Evolutionary conservation across 495 filamentous ascomycete species (phyloP).

Genomic region (Aspergillus haitiensis): DNA sequence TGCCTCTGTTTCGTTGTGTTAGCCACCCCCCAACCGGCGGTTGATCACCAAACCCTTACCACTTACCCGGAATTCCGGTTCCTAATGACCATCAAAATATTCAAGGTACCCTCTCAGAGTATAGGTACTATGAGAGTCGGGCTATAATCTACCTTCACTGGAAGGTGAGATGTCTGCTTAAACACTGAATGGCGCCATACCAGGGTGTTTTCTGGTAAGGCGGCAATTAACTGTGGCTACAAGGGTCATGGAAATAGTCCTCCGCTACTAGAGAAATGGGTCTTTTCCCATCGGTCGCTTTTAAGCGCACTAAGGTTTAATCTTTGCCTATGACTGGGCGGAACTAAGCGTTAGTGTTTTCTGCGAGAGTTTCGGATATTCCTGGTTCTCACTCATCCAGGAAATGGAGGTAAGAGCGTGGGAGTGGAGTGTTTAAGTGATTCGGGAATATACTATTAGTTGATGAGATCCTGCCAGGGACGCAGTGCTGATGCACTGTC

Average conservation of each 20-base stretch:
- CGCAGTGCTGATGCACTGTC: conserved; percentile 21
- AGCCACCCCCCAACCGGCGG: too few relatives aligned
- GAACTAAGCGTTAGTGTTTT: background rate
- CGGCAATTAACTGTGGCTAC: background rate
- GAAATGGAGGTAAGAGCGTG: background rate
- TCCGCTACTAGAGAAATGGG: background rate
- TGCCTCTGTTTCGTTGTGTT: too few relatives aligned
- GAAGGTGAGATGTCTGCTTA: background rate
- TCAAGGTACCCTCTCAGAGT: background rate
- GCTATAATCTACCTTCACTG: background rate
- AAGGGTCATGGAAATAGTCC: background rate
- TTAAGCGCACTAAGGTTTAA: conserved; percentile 4
- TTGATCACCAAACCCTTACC: too few relatives aligned
- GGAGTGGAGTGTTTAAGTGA: background rate
- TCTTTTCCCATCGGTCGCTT: conserved; percentile 2
- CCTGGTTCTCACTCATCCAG: background rate
- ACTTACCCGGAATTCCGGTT: too few relatives aligned
- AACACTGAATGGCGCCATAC: background rate
- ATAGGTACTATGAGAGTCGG: background rate
- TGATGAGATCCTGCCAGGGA: conserved; percentile 25
- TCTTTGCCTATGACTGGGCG: background rate
- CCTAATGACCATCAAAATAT: conserved; percentile 5
- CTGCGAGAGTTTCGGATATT: conserved; percentile 4
- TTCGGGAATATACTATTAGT: conserved; percentile 19
- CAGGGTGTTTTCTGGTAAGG: background rate